These are phyloP conservation scores for Picea glauca DNA, from an alignment of 75 land plant species.

Conservation along the genomic window DNA sequence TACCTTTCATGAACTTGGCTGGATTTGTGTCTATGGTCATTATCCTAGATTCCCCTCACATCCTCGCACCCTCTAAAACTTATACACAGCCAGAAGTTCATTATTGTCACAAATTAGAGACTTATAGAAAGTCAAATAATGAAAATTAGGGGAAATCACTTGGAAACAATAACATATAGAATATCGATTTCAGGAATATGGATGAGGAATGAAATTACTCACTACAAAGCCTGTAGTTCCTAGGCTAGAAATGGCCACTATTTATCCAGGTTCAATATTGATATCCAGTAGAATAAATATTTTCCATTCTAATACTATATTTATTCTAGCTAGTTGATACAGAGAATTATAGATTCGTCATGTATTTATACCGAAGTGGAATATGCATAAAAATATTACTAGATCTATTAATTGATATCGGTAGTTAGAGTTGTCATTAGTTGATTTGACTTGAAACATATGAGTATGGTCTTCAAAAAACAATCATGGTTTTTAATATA, in stretches of 20 bases:
- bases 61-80: slow-evolving; percentile 36
- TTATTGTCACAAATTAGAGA: neutral
- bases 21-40: slow-evolving; percentile 53
- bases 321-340: too few species aligned
- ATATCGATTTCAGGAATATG: neutral
- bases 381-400: too few species aligned
- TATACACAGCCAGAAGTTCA: slow-evolving; percentile 1
- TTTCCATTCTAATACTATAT: too few species aligned
- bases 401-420: too few species aligned
- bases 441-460: too few species aligned
- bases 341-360: too few species aligned
- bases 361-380: too few species aligned
- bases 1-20: slow-evolving; percentile 40
- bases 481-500: too few species aligned
- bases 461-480: too few species aligned
- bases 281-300: too few species aligned
- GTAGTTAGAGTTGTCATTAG: too few species aligned
- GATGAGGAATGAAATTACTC: slow-evolving; percentile 7
- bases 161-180: neutral
- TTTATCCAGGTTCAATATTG: slow-evolving; percentile 56
- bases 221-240: slow-evolving; percentile 84
- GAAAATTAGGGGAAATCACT: neutral
- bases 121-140: neutral
- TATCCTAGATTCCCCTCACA: slow-evolving; percentile 42
- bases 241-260: slow-evolving; percentile 76